Evolutionary conservation across 257 asterid species (phyloP).

Genomic region (Mitragyna speciosa): DNA sequence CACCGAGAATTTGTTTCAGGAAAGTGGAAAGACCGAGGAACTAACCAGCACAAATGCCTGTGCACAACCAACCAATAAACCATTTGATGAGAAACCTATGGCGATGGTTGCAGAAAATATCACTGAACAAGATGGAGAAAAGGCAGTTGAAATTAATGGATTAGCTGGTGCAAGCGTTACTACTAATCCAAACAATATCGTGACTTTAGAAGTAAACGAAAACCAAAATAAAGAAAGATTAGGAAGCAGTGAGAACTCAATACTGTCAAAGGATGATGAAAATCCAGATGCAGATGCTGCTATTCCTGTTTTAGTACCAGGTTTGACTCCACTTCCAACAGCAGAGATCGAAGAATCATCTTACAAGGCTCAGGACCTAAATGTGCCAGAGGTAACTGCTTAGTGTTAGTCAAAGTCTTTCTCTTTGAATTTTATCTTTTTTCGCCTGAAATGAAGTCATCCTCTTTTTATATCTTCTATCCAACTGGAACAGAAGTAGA

Average conservation of each 20-base stretch:
- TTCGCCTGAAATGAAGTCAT: constrained; percentile 7
- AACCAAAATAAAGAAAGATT: constrained; percentile 8
- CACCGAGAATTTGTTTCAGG: constrained; percentile 29
- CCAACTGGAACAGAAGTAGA: not conserved
- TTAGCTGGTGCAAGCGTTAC: not conserved
- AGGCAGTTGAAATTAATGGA: constrained; percentile 19
- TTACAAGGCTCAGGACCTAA: constrained; percentile 30
- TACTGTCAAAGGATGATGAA: constrained; percentile 23
- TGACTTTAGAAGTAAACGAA: constrained; percentile 2
- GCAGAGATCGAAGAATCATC: constrained; percentile 32
- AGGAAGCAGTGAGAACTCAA: constrained; percentile 3
- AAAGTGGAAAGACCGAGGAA: constrained; percentile 15
- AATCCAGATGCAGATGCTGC: constrained; percentile 26
- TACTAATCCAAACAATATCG: constrained; percentile 10
- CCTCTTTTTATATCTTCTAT: not conserved
- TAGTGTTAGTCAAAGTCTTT: constrained; percentile 19
- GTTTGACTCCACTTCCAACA: constrained; percentile 35
- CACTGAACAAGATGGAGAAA: constrained; percentile 11
- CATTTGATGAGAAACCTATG: constrained; percentile 19
- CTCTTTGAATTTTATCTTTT: constrained; percentile 8
- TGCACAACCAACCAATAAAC: not conserved
- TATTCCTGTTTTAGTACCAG: constrained; percentile 59
- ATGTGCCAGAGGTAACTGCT: constrained; percentile 49
- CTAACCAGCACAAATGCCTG: not conserved
- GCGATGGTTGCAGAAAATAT: constrained; percentile 22